Percentiles rank a stretch among this genome's conserved stretches.
These are phyloP conservation scores for Ampelocalamus luodianensis DNA, from an alignment of 176 grass and related monocot genomes.

Conservation along the genomic window DNA sequence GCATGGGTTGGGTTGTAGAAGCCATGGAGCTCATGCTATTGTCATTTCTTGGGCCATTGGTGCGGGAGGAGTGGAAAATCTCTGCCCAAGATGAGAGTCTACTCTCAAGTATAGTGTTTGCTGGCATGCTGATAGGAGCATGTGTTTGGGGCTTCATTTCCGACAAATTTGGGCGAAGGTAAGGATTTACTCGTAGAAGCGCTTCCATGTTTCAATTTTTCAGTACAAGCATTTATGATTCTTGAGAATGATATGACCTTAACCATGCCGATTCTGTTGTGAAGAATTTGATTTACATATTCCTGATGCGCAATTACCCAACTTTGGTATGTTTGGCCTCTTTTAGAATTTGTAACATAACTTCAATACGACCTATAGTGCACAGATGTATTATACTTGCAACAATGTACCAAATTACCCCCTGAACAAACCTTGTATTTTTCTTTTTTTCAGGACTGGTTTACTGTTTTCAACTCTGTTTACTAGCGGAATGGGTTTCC, in stretches of 20 bases:
- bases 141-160: constrained; percentile 81
- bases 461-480: constrained; percentile 71
- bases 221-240: neutral
- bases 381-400: constrained; percentile 10
- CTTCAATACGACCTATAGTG: neutral
- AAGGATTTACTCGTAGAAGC: neutral
- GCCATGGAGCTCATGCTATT: constrained; percentile 89
- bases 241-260: constrained; percentile 3
- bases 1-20: constrained; percentile 80
- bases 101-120: constrained; percentile 82
- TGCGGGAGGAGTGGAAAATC: constrained; percentile 68
- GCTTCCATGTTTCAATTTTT: neutral
- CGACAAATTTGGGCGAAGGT: constrained; percentile 82
- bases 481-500: constrained; percentile 61
- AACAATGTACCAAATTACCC: neutral
- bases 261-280: neutral
- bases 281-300: neutral
- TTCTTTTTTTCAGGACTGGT: constrained; percentile 63
- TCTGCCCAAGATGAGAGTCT: constrained; percentile 65
- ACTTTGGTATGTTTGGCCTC: neutral
- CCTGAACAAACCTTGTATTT: constrained; percentile 36
- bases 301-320: neutral
- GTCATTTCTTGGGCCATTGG: constrained; percentile 77
- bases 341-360: neutral
- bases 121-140: constrained; percentile 78